Conservation (phyloP, 805 yeast genomes). For the Candida ipomoeae region DNA sequence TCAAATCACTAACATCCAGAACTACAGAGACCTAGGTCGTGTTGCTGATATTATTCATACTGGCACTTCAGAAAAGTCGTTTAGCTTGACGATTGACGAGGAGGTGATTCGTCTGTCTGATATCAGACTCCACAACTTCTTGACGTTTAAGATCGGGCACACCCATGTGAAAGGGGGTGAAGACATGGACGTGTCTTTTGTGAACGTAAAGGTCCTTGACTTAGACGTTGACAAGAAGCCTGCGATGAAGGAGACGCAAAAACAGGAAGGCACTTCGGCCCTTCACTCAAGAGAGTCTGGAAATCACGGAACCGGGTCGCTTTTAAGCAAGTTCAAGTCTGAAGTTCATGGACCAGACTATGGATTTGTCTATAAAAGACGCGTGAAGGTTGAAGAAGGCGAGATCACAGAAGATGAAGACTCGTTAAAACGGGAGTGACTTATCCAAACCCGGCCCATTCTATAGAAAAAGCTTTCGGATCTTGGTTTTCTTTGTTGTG, state of each 20-base stretch:
- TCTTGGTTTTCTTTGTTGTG: constrained; percentile 9
- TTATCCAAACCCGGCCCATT: constrained; percentile 96
- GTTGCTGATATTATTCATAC: constrained; percentile 30
- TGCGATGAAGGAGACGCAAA: constrained; percentile 22
- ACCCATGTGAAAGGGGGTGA: constrained; percentile 18
- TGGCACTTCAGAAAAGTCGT: constrained; percentile 17
- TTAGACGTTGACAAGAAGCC: constrained; percentile 17
- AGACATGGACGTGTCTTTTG: constrained; percentile 25
- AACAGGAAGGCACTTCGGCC: constrained; percentile 45
- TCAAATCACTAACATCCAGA: constrained; percentile 35
- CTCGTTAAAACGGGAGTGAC: constrained; percentile 1
- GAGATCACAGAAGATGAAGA: constrained; percentile 18
- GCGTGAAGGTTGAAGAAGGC: constrained; percentile 33
- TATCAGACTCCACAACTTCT: constrained; percentile 26
- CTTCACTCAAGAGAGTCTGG: constrained; percentile 43
- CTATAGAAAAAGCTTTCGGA: constrained; percentile 61
- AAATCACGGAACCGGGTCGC: constrained; percentile 43
- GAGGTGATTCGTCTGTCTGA: constrained; percentile 14
- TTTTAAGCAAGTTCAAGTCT: constrained; percentile 28
- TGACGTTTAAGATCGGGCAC: constrained; percentile 21
- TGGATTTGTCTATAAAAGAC: constrained; percentile 24
- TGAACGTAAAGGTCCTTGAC: constrained; percentile 16
- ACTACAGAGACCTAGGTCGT: constrained; percentile 37
- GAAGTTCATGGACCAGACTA: constrained; percentile 18
- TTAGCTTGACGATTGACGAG: constrained; percentile 23